phyloP scores from a whole-genome alignment of 371 early-diverging fungal genomes.

The Syncephalastrum racemosum region DNA sequence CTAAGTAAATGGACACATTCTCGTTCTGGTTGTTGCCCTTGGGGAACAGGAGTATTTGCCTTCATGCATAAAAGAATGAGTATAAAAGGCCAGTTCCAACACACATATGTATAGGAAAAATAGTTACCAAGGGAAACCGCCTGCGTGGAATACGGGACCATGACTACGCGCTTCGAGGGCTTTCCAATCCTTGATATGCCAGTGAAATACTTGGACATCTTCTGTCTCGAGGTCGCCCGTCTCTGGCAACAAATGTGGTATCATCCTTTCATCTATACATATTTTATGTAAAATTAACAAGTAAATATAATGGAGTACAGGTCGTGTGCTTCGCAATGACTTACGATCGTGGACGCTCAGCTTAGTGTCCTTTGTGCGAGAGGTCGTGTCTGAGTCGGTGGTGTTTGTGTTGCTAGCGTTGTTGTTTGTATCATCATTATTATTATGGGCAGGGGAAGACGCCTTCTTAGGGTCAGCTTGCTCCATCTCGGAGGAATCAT shows the following conservation, averaged over 20 bases:
- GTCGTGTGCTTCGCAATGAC: neutral
- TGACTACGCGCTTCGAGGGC: slow-evolving; percentile 48
- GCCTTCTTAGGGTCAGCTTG: slow-evolving; percentile 5
- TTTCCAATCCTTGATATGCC: slow-evolving; percentile 61
- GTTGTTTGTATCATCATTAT: neutral
- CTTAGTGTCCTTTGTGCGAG: slow-evolving; percentile 12
- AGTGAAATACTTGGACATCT: slow-evolving; percentile 54
- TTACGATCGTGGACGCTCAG: slow-evolving; percentile 16
- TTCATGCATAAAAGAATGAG: slow-evolving; percentile 12
- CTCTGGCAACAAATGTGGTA: slow-evolving; percentile 30
- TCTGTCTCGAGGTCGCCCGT: slow-evolving; percentile 46
- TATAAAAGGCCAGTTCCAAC: neutral
- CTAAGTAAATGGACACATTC: slow-evolving; percentile 75
- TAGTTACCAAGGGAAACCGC: slow-evolving; percentile 60
- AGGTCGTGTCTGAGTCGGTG: neutral
- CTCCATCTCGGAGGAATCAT: slow-evolving; percentile 22
- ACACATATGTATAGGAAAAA: neutral
- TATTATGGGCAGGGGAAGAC: too few relatives aligned
- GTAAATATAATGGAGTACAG: neutral
- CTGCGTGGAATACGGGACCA: slow-evolving; percentile 60
- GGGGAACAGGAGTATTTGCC: slow-evolving; percentile 87
- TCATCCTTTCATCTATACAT: slow-evolving; percentile 27
- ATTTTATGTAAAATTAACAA: too few relatives aligned
- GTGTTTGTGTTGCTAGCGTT: neutral
- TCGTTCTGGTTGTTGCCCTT: slow-evolving; percentile 76